phyloP scores from a whole-genome alignment of 108 stramenopile species.

The Nannochloropsis salina region DNA sequence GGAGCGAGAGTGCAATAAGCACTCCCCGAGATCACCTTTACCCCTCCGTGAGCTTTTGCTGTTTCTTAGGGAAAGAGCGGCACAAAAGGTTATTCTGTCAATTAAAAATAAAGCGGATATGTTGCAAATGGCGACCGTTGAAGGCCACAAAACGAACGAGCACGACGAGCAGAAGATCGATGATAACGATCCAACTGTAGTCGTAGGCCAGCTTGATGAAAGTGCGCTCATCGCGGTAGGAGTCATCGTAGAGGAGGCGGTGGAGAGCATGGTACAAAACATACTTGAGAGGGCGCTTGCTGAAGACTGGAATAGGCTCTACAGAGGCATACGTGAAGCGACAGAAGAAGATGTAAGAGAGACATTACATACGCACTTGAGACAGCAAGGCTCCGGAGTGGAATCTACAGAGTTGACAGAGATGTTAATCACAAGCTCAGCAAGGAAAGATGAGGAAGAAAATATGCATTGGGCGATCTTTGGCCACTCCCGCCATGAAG shows the following conservation, averaged over 20 bases:
- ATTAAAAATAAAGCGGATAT: neutral
- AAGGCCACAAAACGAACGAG: neutral
- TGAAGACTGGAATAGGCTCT: neutral
- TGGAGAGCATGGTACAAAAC: neutral
- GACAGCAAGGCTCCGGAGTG: neutral
- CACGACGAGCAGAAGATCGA: neutral
- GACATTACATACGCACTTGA: constrained; percentile 10
- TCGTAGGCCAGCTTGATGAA: neutral
- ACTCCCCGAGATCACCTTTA: neutral
- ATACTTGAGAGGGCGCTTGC: neutral
- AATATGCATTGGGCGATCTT: neutral
- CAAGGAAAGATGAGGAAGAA: neutral
- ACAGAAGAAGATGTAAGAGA: neutral
- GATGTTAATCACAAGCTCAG: neutral
- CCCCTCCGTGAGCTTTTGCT: neutral
- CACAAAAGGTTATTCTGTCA: neutral
- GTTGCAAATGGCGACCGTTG: neutral
- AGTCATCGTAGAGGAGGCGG: neutral
- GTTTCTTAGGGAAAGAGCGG: neutral
- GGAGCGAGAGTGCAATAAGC: neutral
- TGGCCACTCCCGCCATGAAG: neutral
- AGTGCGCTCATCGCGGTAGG: neutral
- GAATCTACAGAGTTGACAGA: too few species aligned
- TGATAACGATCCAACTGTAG: neutral
- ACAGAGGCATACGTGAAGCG: neutral